Conservation (phyloP, 2,329 filamentous ascomycete genomes). For the Microcyclospora tardicrescens region DNA sequence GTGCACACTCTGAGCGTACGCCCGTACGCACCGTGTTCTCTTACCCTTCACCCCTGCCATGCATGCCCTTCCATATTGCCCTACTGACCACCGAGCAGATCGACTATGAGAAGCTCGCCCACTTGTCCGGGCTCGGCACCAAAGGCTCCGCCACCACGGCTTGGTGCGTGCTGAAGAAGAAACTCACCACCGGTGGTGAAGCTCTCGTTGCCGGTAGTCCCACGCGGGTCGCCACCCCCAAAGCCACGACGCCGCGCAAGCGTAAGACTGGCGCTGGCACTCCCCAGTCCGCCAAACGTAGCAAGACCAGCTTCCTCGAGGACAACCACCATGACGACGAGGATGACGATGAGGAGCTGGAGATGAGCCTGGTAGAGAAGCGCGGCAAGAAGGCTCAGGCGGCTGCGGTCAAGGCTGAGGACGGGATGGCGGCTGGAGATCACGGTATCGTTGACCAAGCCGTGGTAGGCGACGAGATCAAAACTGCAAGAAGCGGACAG, state of each 20-base stretch:
- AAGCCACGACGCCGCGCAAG: neutral
- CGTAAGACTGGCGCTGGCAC: neutral
- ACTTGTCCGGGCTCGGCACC: constrained; percentile 11
- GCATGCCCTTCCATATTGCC: neutral
- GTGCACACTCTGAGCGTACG: too few species aligned
- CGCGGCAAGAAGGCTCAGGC: neutral
- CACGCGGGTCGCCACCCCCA: neutral
- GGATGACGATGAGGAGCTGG: neutral
- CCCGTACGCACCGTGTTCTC: too few species aligned
- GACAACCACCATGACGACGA: neutral
- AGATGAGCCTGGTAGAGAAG: neutral
- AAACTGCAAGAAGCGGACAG: too few species aligned
- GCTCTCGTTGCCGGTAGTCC: neutral
- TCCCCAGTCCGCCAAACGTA: neutral
- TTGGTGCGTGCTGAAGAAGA: constrained; percentile 7
- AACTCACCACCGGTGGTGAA: constrained; percentile 5
- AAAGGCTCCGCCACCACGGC: constrained; percentile 7
- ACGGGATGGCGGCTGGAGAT: neutral
- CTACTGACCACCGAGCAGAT: constrained; percentile 5
- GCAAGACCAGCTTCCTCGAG: neutral
- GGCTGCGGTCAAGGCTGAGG: neutral
- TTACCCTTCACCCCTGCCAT: neutral
- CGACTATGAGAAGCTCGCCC: constrained; percentile 11
- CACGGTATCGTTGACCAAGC: too few species aligned
- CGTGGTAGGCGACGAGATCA: too few species aligned